Percentiles rank a stretch among this genome's conserved stretches.
Evolutionary conservation across 2,329 filamentous ascomycete species (phyloP).

Genomic region (Phialocephala subalpina): DNA sequence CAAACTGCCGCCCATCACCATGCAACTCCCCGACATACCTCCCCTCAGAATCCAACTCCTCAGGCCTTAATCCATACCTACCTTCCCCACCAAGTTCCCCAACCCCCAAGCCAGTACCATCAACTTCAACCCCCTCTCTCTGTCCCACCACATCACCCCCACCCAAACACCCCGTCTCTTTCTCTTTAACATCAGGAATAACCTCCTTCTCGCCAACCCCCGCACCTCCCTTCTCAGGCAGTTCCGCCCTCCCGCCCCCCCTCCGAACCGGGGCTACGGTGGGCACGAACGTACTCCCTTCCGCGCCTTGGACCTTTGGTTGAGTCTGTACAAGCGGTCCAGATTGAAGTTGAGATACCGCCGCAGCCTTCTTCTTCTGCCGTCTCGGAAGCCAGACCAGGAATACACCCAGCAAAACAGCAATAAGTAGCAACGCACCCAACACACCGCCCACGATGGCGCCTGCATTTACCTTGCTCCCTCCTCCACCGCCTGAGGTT

Average conservation of each 20-base stretch:
- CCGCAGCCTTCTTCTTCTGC: constrained; percentile 1
- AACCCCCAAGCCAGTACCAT: background rate
- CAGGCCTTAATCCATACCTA: constrained; percentile 13
- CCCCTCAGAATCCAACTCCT: constrained; percentile 13
- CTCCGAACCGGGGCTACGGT: no score
- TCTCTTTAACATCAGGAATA: constrained; percentile 6
- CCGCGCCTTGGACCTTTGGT: background rate
- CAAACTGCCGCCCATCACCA: constrained; percentile 16
- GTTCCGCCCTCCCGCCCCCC: no score
- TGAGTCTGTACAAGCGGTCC: constrained; percentile 2
- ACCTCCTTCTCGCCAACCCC: background rate
- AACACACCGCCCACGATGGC: constrained; percentile 5
- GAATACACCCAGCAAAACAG: background rate
- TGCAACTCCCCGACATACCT: constrained; percentile 19
- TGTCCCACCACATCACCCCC: constrained; percentile 3
- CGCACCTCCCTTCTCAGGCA: background rate
- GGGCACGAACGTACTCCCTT: background rate
- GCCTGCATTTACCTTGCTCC: background rate
- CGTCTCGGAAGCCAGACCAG: constrained; percentile 5
- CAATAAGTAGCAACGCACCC: constrained; percentile 5
- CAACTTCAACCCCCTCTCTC: background rate
- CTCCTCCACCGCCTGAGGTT: background rate
- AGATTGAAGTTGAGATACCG: background rate
- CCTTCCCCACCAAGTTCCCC: background rate
- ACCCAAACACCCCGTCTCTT: background rate